These are phyloP conservation scores for Mucor racemosus DNA, from an alignment of 371 early-diverging fungal species.

Conservation along the genomic window DNA sequence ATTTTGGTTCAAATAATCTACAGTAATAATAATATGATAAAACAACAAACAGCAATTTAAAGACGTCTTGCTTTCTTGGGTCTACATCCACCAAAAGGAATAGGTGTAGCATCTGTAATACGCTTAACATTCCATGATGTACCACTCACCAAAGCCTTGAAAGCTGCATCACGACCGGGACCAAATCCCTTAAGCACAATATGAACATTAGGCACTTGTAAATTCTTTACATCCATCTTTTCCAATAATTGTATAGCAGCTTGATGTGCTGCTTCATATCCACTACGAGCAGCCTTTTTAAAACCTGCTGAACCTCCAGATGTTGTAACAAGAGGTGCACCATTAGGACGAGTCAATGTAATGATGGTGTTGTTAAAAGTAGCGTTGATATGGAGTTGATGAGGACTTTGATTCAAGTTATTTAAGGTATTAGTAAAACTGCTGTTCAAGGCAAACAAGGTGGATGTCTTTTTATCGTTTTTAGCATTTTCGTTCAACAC, in stretches of 20 bases:
- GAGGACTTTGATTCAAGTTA: slow-evolving; percentile 33
- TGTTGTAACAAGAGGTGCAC: slow-evolving; percentile 71
- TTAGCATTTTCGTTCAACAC: slow-evolving; percentile 9
- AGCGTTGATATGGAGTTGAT: slow-evolving; percentile 79
- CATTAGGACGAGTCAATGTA: slow-evolving; percentile 78
- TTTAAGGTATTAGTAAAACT: slow-evolving; percentile 17
- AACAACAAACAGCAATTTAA: slow-evolving; percentile 33
- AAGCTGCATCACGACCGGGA: slow-evolving; percentile 91
- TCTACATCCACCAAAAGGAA: slow-evolving; percentile 94
- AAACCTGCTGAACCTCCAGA: slow-evolving; percentile 89
- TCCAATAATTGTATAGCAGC: slow-evolving; percentile 79
- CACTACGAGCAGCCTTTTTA: slow-evolving; percentile 87
- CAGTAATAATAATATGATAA: not conserved
- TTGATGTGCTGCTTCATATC: slow-evolving; percentile 93
- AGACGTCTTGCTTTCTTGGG: slow-evolving; percentile 90
- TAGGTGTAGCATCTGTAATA: slow-evolving; percentile 89
- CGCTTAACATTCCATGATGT: slow-evolving; percentile 72
- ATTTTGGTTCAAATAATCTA: not conserved
- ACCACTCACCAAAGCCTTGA: slow-evolving; percentile 76
- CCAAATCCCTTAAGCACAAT: slow-evolving; percentile 91
- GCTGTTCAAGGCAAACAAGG: not conserved
- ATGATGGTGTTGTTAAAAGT: slow-evolving; percentile 90
- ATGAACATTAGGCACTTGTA: slow-evolving; percentile 71
- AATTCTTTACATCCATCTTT: slow-evolving; percentile 67
- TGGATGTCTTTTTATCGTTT: slow-evolving; percentile 2